These are phyloP conservation scores for Acacia pycnantha DNA, from an alignment of 331 rosid genomes.

Conservation along the genomic window DNA sequence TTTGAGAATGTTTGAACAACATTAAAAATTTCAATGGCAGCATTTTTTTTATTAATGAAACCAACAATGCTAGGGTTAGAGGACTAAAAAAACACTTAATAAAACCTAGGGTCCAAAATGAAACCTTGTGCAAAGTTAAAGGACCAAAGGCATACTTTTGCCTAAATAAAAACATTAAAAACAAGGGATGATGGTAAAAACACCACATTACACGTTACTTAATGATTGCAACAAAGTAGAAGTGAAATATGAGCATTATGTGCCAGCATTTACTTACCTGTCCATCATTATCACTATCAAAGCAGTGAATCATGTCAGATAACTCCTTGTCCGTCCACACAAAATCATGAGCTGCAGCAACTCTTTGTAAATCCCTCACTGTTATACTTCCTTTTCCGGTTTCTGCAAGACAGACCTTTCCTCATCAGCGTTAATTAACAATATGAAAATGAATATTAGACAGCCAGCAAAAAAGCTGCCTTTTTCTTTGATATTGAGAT, in stretches of 20 bases:
- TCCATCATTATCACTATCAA: slow-evolving; percentile 78
- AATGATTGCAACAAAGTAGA: neutral
- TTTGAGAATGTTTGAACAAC: neutral
- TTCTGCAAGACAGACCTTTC: slow-evolving; percentile 48
- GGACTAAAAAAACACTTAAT: neutral
- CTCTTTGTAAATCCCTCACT: slow-evolving; percentile 54
- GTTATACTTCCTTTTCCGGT: slow-evolving; percentile 63
- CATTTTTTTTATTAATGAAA: neutral
- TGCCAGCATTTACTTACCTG: slow-evolving; percentile 47
- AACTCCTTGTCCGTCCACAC: slow-evolving; percentile 74
- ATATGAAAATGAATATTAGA: neutral
- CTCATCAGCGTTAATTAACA: slow-evolving; percentile 30
- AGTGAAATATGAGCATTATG: neutral
- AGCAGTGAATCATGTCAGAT: slow-evolving; percentile 70
- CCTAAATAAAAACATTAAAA: neutral
- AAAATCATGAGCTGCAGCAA: slow-evolving; percentile 76
- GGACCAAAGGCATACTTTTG: neutral
- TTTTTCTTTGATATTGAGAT: neutral
- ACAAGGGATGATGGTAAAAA: neutral
- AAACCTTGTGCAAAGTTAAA: neutral
- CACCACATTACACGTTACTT: neutral
- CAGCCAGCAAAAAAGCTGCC: neutral
- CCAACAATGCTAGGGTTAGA: neutral
- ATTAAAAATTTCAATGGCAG: neutral
- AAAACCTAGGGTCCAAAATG: neutral